These are phyloP conservation scores for Elongisporangium anandrum DNA, from an alignment of 352 stramenopile species.

Conservation along the genomic window DNA sequence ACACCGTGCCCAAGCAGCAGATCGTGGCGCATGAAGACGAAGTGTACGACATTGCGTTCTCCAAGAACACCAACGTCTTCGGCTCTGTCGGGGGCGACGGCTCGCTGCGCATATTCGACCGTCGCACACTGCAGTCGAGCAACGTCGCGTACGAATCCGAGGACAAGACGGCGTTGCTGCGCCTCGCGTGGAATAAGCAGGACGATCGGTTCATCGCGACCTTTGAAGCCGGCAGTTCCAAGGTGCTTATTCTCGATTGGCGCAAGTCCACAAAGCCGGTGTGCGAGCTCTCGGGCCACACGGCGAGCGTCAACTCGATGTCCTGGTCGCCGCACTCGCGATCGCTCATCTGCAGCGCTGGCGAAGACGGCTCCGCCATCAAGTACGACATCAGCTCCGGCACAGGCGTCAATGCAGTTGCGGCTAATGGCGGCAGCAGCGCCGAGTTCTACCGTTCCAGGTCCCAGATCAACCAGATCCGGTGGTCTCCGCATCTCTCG, in stretches of 20 bases:
- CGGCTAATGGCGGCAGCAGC: constrained; percentile 25
- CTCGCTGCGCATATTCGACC: constrained; percentile 95
- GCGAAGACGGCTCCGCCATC: constrained; percentile 93
- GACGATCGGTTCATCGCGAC: constrained; percentile 97
- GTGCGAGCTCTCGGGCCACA: constrained; percentile 91
- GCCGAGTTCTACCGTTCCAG: constrained; percentile 63
- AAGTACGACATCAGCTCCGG: constrained; percentile 91
- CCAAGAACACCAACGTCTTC: constrained; percentile 93
- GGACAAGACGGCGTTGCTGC: constrained; percentile 86
- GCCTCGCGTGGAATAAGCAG: constrained; percentile 96
- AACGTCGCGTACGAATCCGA: constrained; percentile 97
- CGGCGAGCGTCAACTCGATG: constrained; percentile 92
- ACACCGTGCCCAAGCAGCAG: constrained; percentile 83
- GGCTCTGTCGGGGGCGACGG: constrained; percentile 96
- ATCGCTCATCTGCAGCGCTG: constrained; percentile 94
- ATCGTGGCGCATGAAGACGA: constrained; percentile 98
- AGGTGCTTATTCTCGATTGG: constrained; percentile 95
- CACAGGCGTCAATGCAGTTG: constrained; percentile 19
- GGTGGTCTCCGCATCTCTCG: constrained; percentile 91
- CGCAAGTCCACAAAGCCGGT: constrained; percentile 89
- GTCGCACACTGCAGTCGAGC: constrained; percentile 83
- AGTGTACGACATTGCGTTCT: constrained; percentile 98
- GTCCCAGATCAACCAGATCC: constrained; percentile 74
- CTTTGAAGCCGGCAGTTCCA: constrained; percentile 89
- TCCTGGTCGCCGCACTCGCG: constrained; percentile 94